phyloP scores from a whole-genome alignment of 2,329 filamentous ascomycete genomes.

The Calonectria pseudoturangicola region DNA sequence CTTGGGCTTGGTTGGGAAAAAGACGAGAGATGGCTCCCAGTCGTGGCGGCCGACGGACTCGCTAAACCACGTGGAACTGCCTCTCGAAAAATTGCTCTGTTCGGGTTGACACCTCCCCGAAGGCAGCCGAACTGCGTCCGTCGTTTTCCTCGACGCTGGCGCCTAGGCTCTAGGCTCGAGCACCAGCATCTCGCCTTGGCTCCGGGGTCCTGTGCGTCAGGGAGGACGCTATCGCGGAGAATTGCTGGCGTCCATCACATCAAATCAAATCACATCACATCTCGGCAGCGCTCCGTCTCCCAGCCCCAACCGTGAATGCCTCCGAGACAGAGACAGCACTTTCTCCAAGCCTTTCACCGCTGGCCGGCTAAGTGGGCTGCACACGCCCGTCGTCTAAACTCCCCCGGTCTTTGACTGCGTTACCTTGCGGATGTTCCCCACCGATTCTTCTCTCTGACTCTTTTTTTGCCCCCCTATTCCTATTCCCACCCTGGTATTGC shows the following conservation, averaged over 20 bases:
- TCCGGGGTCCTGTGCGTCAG: slow-evolving; percentile 17
- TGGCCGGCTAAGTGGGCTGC: slow-evolving; percentile 16
- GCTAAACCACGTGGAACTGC: slow-evolving; percentile 39
- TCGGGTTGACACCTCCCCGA: slow-evolving; percentile 13
- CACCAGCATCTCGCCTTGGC: neutral
- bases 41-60: slow-evolving; percentile 26
- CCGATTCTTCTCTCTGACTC: neutral
- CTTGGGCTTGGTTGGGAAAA: slow-evolving; percentile 9
- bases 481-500: slow-evolving; percentile 10
- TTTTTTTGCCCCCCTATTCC: slow-evolving; percentile 7
- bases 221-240: neutral
- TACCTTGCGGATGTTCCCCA: slow-evolving; percentile 25
- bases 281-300: neutral
- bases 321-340: slow-evolving; percentile 17
- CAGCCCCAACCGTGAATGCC: slow-evolving; percentile 14
- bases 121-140: slow-evolving; percentile 2
- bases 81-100: slow-evolving; percentile 14
- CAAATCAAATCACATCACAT: too few relatives aligned
- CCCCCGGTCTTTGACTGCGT: slow-evolving; percentile 24
- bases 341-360: slow-evolving; percentile 33
- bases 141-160: slow-evolving; percentile 3
- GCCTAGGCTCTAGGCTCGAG: neutral
- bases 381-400: slow-evolving; percentile 4
- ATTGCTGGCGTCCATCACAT: slow-evolving; percentile 6
- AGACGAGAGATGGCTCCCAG: slow-evolving; percentile 8